These are phyloP conservation scores for Chytridium lagenaria DNA, from an alignment of 371 early-diverging fungal genomes.

Conservation along the genomic window DNA sequence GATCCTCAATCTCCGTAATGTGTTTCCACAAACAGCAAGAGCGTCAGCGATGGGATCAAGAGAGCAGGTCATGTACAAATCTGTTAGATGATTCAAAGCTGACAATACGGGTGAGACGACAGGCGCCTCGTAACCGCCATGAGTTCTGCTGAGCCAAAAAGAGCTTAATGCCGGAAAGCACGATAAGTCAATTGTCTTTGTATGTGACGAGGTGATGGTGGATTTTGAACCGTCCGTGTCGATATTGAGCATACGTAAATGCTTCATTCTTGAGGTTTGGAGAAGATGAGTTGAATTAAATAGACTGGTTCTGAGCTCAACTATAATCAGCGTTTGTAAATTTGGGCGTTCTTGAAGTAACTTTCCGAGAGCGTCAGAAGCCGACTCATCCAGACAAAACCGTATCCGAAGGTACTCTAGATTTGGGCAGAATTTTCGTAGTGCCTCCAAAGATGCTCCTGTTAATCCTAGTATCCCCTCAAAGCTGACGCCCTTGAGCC, in stretches of 20 bases:
- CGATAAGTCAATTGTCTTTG: background rate
- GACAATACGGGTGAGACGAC: background rate
- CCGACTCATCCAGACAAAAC: conserved; percentile 5
- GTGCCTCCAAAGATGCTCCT: background rate
- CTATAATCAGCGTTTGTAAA: background rate
- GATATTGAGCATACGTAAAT: background rate
- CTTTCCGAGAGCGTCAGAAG: background rate
- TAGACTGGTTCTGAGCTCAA: background rate
- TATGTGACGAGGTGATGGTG: background rate
- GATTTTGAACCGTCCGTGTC: conserved; percentile 2
- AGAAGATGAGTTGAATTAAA: background rate
- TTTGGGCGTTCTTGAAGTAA: background rate
- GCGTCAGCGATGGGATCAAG: background rate
- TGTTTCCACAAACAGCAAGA: background rate
- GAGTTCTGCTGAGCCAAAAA: background rate
- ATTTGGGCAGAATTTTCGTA: background rate
- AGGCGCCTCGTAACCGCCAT: background rate
- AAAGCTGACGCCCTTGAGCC: conserved; percentile 6
- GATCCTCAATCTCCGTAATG: background rate
- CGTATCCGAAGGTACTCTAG: background rate
- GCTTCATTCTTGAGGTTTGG: background rate
- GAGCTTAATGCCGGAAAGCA: background rate
- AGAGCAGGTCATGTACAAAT: background rate
- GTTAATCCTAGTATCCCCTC: conserved; percentile 1
- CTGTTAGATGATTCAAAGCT: background rate